These are phyloP conservation scores for Xerocomus spinulosus DNA, from an alignment of 768 basidiomycete genomes.

Conservation along the genomic window DNA sequence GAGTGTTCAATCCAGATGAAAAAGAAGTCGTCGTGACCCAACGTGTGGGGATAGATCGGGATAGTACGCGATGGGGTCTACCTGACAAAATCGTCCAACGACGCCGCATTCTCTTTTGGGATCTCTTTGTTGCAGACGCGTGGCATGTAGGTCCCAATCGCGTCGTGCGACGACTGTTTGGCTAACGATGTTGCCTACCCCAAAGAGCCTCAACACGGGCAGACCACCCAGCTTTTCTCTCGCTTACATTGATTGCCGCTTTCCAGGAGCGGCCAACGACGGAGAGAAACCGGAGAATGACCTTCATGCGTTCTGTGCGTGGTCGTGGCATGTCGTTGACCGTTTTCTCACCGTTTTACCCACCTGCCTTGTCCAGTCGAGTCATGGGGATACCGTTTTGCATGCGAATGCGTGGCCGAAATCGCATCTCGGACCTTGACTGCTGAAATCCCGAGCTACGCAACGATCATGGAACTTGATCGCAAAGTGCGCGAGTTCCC, in stretches of 20 bases:
- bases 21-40: slow-evolving; percentile 4
- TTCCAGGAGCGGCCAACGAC: slow-evolving; percentile 36
- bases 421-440: slow-evolving; percentile 58
- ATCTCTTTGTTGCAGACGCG: slow-evolving; percentile 65
- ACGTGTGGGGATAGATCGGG: slow-evolving; percentile 43
- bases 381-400: slow-evolving; percentile 60
- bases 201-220: slow-evolving; percentile 63
- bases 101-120: slow-evolving; percentile 71
- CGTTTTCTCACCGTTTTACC: neutral
- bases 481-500: slow-evolving; percentile 63
- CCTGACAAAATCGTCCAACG: slow-evolving; percentile 58
- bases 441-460: slow-evolving; percentile 58
- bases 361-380: slow-evolving; percentile 39
- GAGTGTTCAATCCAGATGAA: slow-evolving; percentile 28
- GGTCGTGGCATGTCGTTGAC: slow-evolving; percentile 4
- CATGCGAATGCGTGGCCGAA: slow-evolving; percentile 60
- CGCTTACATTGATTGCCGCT: slow-evolving; percentile 63
- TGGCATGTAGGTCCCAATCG: slow-evolving; percentile 50
- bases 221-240: slow-evolving; percentile 66
- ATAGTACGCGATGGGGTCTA: slow-evolving; percentile 62
- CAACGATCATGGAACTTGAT: slow-evolving; percentile 64
- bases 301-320: slow-evolving; percentile 23
- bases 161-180: neutral
- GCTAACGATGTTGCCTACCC: slow-evolving; percentile 7
- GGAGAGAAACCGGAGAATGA: slow-evolving; percentile 20